Evolutionary conservation across 805 yeast genomes (phyloP), one percentile per base, ranked within the genome.

Genomic region (Candida ipomoeae): DNA sequence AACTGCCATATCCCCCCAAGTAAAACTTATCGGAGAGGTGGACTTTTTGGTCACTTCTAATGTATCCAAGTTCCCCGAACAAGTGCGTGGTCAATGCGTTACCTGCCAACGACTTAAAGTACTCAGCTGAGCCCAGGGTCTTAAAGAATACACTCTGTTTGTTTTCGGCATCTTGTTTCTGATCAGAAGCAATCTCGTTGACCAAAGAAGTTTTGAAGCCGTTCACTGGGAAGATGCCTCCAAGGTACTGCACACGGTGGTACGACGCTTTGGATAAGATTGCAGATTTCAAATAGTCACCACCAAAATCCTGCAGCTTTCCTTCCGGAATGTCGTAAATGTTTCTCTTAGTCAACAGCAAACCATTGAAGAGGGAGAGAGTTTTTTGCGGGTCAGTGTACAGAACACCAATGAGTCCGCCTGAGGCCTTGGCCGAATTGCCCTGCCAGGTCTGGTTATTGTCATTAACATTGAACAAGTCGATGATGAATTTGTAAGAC

Each of bases 21-120:
- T 84, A 88, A 64, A 91, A 92, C 55, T 87, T 78, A 65, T 92
- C 99, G 62, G 84, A 78, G 31, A 84, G 62, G 60, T 87, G 91
- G 1, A 87, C 68, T 10, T 38, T 13, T 48, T 69, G 55, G 20
- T 51, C 49, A 11, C 54, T 46, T 14, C 54, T 34, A 29, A 88
- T 70, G 49, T 74, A 72, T 4, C 96, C 96, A 37, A 79, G 69
- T 41, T 77, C 77, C 4, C 75, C 59, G 1, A 80, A 68, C 1
- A 79, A 55, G 44, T 78, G 79, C 31, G 83, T 54, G 3, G 88
- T 82, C 39, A 85, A 47, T 44, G 60, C 62, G 47, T 78, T 71
- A 41, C 71, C 62, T 46, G 74, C 69, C 48, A 76, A 61, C 1
- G 86, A 75, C 52, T 70, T 67, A 65, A 70, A 71, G 21, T 61